Conservation (phyloP, 164 flowering plant species). For the Buxus sempervirens region DNA sequence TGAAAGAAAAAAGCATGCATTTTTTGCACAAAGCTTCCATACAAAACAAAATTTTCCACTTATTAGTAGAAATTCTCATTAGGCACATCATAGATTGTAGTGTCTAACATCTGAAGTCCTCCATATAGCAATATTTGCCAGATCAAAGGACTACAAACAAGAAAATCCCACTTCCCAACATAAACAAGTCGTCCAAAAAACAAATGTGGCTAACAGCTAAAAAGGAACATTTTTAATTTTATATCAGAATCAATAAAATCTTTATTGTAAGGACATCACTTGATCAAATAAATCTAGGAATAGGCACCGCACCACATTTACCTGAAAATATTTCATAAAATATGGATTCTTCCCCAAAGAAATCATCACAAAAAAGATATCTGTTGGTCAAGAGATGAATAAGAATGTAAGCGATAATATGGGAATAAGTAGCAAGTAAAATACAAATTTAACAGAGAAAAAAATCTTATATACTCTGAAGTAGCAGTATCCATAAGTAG, state of each 20-base stretch:
- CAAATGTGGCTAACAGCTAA: not conserved
- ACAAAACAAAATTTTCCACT: too few relatives aligned
- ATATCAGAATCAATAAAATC: not conserved
- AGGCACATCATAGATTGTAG: too few relatives aligned
- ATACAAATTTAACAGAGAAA: slow-evolving; percentile 14
- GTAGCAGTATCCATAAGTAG: slow-evolving; percentile 97
- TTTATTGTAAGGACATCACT: not conserved
- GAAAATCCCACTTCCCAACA: not conserved
- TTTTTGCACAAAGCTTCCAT: too few relatives aligned
- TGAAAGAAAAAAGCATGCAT: too few relatives aligned
- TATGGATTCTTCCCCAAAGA: slow-evolving; percentile 90
- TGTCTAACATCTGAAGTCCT: too few relatives aligned
- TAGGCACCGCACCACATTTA: slow-evolving; percentile 18
- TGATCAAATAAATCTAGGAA: not conserved
- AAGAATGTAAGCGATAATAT: slow-evolving; percentile 1
- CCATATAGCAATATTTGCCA: not conserved
- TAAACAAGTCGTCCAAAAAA: not conserved
- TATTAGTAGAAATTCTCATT: too few relatives aligned
- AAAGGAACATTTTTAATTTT: not conserved
- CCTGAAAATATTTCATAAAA: slow-evolving; percentile 95
- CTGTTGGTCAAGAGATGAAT: slow-evolving; percentile 34
- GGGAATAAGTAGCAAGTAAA: slow-evolving; percentile 3
- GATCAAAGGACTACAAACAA: not conserved
- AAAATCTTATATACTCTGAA: slow-evolving; percentile 69
- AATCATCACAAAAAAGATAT: slow-evolving; percentile 90